Evolutionary conservation across 768 basidiomycete genomes (phyloP), one percentile per base, ranked within the genome.

Genomic region (Hygrophorus russula): DNA sequence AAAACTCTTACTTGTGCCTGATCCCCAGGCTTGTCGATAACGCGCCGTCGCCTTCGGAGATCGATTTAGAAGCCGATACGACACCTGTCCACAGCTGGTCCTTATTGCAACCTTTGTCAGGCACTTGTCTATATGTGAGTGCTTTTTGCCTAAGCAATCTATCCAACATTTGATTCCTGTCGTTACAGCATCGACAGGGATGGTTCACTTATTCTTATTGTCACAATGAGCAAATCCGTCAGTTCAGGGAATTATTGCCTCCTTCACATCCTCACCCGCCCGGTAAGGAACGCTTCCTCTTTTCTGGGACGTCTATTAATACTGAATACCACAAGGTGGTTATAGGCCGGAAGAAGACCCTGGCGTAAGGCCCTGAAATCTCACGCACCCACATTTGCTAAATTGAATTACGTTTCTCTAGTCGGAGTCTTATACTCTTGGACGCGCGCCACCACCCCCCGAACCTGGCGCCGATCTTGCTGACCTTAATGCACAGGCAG

Each of bases 171-270:
- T 48, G 57, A 59, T 52, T 65, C 58, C 49, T 46, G 36, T 39
- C 56, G 46, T 52, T 42, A 49, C 65, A 90, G 82, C 79, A 82
- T 58, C 78, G 78, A 52, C 86, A 90, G 68, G 78, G 82, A 31
- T 96, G 92, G 92, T 98, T 97, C 68, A 98, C 92, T 30, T 98
- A 98, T 65, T 82, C 89, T 39, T 96, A 87, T 62, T 91, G 94
- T 67, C 92, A 99, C 66, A 87, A 92, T 61, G 74, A 79, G 41
- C 82, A 96, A 64, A 90, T 98, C 48, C 82, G 93, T 46, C 96
- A 99, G 64, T 99, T 98, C 71, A 85, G 85, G 62, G 91, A 92
- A 60, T 67, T 24, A 24, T 24, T 84, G 46, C 57, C 67, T 51
- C 78, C 76, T 56, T 60, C 74, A 42, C 80, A 80, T 50, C 67